Percentiles rank a stretch among this genome's conserved stretches.
These are phyloP conservation scores for Lachancea sp. DNA, from an alignment of 805 yeast species.

Conservation along the genomic window DNA sequence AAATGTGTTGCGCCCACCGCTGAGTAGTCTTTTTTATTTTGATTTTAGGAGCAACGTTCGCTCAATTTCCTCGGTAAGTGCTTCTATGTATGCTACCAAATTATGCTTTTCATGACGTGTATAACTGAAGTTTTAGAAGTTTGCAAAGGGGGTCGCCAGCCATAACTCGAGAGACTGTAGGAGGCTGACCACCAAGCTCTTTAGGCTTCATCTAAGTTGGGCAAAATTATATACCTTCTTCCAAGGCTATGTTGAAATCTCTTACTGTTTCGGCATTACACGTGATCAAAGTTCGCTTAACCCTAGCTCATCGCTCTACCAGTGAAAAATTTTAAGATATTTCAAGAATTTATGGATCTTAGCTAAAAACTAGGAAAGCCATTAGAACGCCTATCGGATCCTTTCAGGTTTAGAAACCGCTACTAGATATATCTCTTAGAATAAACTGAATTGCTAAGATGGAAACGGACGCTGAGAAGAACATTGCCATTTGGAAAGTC, in stretches of 20 bases:
- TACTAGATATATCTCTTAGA: background rate
- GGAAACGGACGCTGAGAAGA: conserved; percentile 83
- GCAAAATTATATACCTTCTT: background rate
- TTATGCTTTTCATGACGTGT: background rate
- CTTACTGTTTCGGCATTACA: background rate
- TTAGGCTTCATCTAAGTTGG: no score
- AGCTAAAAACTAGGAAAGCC: no score
- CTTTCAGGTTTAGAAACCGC: no score
- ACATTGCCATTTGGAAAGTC: conserved; percentile 98
- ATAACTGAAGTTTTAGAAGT: no score
- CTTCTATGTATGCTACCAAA: background rate
- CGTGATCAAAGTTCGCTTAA: background rate
- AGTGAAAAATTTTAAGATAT: conserved; percentile 5
- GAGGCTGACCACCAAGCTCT: no score
- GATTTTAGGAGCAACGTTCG: background rate
- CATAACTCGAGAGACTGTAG: no score
- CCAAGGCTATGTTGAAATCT: background rate
- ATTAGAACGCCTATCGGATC: no score
- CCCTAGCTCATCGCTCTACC: conserved; percentile 1
- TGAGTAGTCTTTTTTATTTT: background rate
- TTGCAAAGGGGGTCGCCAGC: no score
- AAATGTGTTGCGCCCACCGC: no score
- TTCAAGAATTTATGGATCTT: background rate
- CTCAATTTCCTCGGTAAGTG: background rate
- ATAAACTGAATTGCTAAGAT: conserved; percentile 7